Evolutionary conservation across 257 asterid species (phyloP), one percentile per base, ranked within the genome.

Genomic region (Petunia axillaris): DNA sequence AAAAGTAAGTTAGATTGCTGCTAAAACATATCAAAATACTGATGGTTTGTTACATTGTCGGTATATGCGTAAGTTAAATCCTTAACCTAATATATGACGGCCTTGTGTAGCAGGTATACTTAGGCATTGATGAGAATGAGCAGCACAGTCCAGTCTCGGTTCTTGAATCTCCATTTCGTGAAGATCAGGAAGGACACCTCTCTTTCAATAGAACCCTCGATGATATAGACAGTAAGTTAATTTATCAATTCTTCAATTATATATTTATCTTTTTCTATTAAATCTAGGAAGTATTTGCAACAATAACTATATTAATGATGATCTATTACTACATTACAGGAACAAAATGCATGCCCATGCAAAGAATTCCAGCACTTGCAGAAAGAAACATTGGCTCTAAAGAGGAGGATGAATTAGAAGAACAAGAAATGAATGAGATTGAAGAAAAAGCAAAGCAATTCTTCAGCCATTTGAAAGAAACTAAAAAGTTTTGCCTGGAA

Each of bases 71-170:
- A 25, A 25, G 25, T 25, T 25, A 25, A 25, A 25, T 25, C 25
- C 25, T 25, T 25, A 25, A 50, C 6, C 2, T 5, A 53, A 36
- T 40, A 55, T 70, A 3, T 46, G 39, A 46, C 43, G n/a, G 39
- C 44, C 6, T 60, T 8, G 1, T 39, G 9, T 78, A 60, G 60
- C 86, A 92, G 93, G 87, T 73, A 25, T 68, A 85, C 6, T 83
- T 85, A 86, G n/a, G 81, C n/a, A 64, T 36, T 54, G 91, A 88
- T 68, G 97, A 89, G 77, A 81, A 70, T 5, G 94, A 92, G 36
- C 96, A 89, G 82, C 90, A 87, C 70, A 92, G 93, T 77, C 98
- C 98, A 6, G 88, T 93, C 16, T 93, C 98, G 73, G 91, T 93
- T 84, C 91, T 92, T 55, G 85, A 87, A 71, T 90, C 97, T 57